Evolutionary conservation across 1,284 basidiomycete genomes (phyloP), one percentile per base, ranked within the genome.

Genomic region (Irpex rosettiformis): DNA sequence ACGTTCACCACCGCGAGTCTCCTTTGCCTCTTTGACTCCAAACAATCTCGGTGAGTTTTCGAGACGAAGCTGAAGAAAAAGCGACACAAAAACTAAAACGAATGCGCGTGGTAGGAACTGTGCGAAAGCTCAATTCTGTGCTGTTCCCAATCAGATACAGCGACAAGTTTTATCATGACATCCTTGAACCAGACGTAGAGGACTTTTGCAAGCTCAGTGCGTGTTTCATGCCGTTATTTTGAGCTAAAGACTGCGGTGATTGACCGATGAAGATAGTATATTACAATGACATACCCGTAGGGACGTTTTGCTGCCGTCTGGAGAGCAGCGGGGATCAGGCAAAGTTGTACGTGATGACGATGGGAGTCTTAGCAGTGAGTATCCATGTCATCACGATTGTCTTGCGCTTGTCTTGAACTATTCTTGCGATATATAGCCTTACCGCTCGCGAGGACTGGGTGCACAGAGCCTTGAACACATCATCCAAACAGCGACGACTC

Each of bases 251-350:
- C 24, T 13, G 18, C 30, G 8, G 21, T 28, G n/a, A 49, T 21
- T 47, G 30, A 28, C 11, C 40, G 30, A 29, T 22, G 49, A 45
- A 18, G 66, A 25, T 40, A 93, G 90, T 91, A 49, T 93, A 93
- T 72, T 91, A 87, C 73, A 93, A 92, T 74, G 91, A 93, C 73
- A 79, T 93, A 59, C 91, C 91, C 55, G 85, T 93, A 62, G 90
- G 91, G 61, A 91, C 86, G 3, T 82, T 92, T 64, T 92, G 89
- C 71, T 91, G 90, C 75, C 82, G 88, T 55, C 70, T 92, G 60
- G 90, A 93, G 72, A 79, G 76, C 55, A 81, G 81, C 64, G 82
- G 84, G 67, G 79, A 75, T 45, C 74, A 79, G 66, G 75, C 74
- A 43, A 78, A 79, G 56, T 72, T 93, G 64, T 93, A 93, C 73